phyloP scores from a whole-genome alignment of 306 rosid genomes.

The Acacia acuminata region DNA sequence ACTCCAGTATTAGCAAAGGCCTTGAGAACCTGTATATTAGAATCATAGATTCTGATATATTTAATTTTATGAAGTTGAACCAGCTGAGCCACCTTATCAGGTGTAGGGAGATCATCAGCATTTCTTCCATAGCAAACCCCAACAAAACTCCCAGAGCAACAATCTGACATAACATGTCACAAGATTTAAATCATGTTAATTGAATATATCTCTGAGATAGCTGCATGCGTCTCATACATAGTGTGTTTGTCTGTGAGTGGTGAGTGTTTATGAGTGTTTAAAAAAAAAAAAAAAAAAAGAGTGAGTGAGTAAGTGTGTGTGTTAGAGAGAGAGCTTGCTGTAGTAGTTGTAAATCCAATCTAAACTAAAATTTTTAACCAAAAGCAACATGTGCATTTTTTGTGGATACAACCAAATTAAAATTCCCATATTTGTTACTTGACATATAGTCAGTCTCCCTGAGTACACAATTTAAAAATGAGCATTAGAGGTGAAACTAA shows the following conservation, averaged over 20 bases:
- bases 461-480: background rate
- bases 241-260: background rate
- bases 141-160: slow-evolving; percentile 73
- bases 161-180: slow-evolving; percentile 43
- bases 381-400: background rate
- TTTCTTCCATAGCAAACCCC: slow-evolving; percentile 97
- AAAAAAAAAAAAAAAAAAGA: too few species aligned
- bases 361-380: background rate
- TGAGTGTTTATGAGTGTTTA: too few species aligned
- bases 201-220: background rate
- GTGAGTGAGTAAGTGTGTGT: background rate
- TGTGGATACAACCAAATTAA: background rate
- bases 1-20: slow-evolving; percentile 91
- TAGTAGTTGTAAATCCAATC: background rate
- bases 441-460: background rate
- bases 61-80: slow-evolving; percentile 85
- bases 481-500: background rate
- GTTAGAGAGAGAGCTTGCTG: background rate
- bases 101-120: slow-evolving; percentile 97
- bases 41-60: slow-evolving; percentile 80
- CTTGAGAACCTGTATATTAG: slow-evolving; percentile 82
- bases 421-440: background rate
- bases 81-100: slow-evolving; percentile 88
- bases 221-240: background rate
- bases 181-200: background rate